Base-by-base conservation (phyloP, 352 stramenopile species). In the Globisporangium rhizosaccharum region DNA sequence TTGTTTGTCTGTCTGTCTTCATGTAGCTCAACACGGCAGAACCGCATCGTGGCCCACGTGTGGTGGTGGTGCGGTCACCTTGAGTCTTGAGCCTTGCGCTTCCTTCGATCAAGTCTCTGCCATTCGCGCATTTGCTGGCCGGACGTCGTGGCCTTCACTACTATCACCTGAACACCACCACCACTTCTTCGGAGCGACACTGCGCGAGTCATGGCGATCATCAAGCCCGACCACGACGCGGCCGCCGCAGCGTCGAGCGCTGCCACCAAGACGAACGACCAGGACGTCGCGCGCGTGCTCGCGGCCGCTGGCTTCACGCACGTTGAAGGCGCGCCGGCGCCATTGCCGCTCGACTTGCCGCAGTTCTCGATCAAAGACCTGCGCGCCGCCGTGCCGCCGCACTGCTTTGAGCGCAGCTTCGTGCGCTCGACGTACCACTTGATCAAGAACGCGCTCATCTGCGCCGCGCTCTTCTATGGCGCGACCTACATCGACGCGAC, bases 361-460 rank as follows among this genome's bases (percentile, higher is more conserved):
- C 73, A 90, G 48, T 94, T 97, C 64, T 94, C 88, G 33, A 70
- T 97, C 59, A 87, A 87, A 49, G 87, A 97, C 41, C 64, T 98
- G 37, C 87, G 90, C n/a, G 85, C 82, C 28, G 90, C 90, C 49
- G 96, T 98, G 62, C 94, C 94, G 10, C 71, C 77, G 64, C 92
- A 99, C 73, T 99, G 96, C 77, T 99, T 99, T 67, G 75, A 99
- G 71, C 88, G 96, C 67, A 97, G 87, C 51, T 87, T 97, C 62
- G 25, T 96, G 51, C 90, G 73, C 57, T 98, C 92, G 49, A 89
- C 96, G 60, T 87, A 82, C 58, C 96, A 98, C 76, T 68, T 98
- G 53, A 59, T 94, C 48, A 87, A 88, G 65, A 97, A 99, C 76
- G 59, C 95, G 15, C 64, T 82, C 50, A 88, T 97, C 57, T 96